Percentiles rank a stretch among this genome's conserved stretches.
These are phyloP conservation scores for Fusarium nematophilum DNA, from an alignment of 2,329 filamentous ascomycete genomes.

Conservation along the genomic window DNA sequence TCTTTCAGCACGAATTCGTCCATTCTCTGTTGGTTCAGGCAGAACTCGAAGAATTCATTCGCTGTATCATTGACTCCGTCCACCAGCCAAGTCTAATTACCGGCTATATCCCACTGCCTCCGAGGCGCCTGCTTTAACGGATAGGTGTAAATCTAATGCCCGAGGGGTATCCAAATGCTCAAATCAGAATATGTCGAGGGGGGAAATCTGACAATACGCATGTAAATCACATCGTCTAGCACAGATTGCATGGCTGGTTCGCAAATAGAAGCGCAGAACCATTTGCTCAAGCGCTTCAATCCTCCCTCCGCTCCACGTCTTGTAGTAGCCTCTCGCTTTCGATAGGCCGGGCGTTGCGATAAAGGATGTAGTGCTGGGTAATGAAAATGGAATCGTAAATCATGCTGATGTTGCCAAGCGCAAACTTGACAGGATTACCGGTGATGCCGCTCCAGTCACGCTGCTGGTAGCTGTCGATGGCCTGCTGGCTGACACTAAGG, in stretches of 20 bases:
- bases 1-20: background rate
- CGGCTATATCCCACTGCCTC: background rate
- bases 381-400: slow-evolving; percentile 90
- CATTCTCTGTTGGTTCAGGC: background rate
- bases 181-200: slow-evolving; percentile 4
- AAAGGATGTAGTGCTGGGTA: slow-evolving; percentile 87
- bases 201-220: background rate
- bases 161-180: slow-evolving; percentile 10
- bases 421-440: slow-evolving; percentile 92
- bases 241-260: background rate
- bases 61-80: background rate
- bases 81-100: background rate
- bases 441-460: slow-evolving; percentile 90
- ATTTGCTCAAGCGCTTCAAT: slow-evolving; percentile 16
- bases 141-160: slow-evolving; percentile 2
- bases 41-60: background rate
- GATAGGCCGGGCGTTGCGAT: slow-evolving; percentile 51
- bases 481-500: slow-evolving; percentile 82
- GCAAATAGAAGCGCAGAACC: background rate
- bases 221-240: background rate
- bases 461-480: slow-evolving; percentile 86
- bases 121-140: slow-evolving; percentile 4
- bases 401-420: slow-evolving; percentile 85
- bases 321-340: slow-evolving; percentile 45
- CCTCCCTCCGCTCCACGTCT: slow-evolving; percentile 44